Evolutionary conservation across 106 monocot species (phyloP), one percentile per base, ranked within the genome.

Genomic region (Dactylorhiza incarnata): DNA sequence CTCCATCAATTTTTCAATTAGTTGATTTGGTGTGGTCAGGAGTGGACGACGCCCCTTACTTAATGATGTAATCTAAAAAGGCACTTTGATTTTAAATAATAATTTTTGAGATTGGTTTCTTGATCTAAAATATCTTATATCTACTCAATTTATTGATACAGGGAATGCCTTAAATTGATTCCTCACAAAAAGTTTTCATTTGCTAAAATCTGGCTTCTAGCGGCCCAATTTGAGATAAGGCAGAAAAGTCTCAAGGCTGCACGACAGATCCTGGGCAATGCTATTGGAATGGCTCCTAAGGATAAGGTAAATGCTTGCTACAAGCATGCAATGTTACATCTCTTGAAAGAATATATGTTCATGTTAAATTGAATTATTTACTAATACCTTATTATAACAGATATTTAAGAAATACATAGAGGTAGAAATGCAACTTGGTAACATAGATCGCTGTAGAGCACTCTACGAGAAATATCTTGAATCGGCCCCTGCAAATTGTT

Each of bases 121-220:
- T 45, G 29, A 58, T 20, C 58, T 52, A 48, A 72, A 73, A 22
- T 68, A n/a, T 26, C 69, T 56, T 49, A 74, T 51, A 15, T 59
- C 5, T 0, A 46, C 65, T 47, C 10, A 58, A 29, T 82, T 63
- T 78, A 3, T 66, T 77, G 24, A 13, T 65, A 0, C 75, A 94
- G 90, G 82, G 90, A 84, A 70, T 97, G 93, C 69, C 80, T 97
- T 45, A 87, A 91, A 70, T 73, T 97, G 80, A 93, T 97, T 68
- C 96, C 96, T 37, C 96, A 97, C 82, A 93, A 97, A 67, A 97
- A 97, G 55, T 91, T 97, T 70, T 93, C 96, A 12, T 97, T 97
- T 82, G 96, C 93, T 6, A 97, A 97, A 77, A 89, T 97, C 12
- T 97, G 96, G 96, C 87, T 97, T 48, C 49, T 97, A 76, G 89